Evolutionary conservation across 192 early-diverging fungal genomes (phyloP).

Genomic region (Backusella morwellensis): DNA sequence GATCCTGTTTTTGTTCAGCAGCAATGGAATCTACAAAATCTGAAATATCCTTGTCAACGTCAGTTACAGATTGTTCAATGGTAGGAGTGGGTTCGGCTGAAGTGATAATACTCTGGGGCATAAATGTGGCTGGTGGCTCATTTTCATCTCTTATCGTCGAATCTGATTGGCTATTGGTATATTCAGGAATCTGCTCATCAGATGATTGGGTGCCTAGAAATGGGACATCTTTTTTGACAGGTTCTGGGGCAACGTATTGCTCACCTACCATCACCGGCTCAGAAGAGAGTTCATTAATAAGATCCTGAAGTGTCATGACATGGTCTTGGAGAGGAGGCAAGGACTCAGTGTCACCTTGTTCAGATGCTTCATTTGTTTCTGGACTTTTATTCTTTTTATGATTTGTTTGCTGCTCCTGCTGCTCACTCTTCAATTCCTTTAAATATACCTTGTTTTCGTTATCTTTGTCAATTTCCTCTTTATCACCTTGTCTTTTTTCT

Average conservation of each 20-base stretch:
- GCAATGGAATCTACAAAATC: conserved; percentile 8
- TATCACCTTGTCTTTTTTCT: no score
- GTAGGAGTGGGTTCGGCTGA: conserved; percentile 21
- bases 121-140: not conserved
- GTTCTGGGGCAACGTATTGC: not conserved
- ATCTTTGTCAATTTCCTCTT: not conserved
- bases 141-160: not conserved
- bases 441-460: not conserved
- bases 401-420: not conserved
- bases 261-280: not conserved
- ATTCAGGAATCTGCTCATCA: not conserved
- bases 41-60: not conserved
- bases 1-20: not conserved
- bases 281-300: not conserved
- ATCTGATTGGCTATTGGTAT: not conserved
- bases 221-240: not conserved
- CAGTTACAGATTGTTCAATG: not conserved
- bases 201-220: not conserved
- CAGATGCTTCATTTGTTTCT: not conserved
- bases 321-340: conserved; percentile 3
- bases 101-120: conserved; percentile 16
- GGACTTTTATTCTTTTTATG: not conserved
- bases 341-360: not conserved
- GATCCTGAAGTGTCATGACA: not conserved
- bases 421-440: not conserved